phyloP scores from a whole-genome alignment of 1,284 basidiomycete species.

The Laetiporus sulphureus region DNA sequence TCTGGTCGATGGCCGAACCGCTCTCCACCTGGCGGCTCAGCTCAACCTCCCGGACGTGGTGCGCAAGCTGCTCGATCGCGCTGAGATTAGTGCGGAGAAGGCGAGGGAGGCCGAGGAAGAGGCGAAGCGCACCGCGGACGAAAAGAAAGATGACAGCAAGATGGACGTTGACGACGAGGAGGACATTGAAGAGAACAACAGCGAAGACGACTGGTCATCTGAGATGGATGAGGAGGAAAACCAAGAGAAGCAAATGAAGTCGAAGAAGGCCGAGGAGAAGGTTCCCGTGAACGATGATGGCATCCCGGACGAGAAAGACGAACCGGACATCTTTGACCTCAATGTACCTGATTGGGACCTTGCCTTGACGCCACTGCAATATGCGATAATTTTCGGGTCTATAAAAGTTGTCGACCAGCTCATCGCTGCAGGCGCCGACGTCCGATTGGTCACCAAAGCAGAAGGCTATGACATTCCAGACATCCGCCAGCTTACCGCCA shows the following conservation, averaged over 20 bases:
- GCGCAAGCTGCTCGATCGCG: constrained; percentile 43
- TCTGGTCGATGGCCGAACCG: constrained; percentile 46
- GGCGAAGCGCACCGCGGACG: constrained; percentile 21
- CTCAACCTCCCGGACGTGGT: constrained; percentile 35
- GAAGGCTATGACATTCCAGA: constrained; percentile 17
- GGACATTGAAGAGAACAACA: constrained; percentile 21
- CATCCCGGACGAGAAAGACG: constrained; percentile 40
- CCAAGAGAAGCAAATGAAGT: constrained; percentile 15
- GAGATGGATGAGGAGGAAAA: constrained; percentile 11
- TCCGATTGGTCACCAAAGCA: constrained; percentile 21
- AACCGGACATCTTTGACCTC: constrained; percentile 47
- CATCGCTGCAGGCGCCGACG: constrained; percentile 38
- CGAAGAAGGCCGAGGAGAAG: constrained; percentile 13
- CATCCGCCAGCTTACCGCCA: constrained; percentile 42
- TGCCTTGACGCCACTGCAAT: constrained; percentile 43
- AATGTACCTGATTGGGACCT: constrained; percentile 53
- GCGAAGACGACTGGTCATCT: constrained; percentile 28
- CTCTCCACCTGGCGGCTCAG: constrained; percentile 51
- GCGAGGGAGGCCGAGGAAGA: constrained; percentile 25
- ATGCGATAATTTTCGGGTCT: constrained; percentile 43
- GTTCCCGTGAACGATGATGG: constrained; percentile 23
- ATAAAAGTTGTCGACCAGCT: constrained; percentile 37
- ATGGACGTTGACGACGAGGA: constrained; percentile 29
- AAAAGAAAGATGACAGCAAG: constrained; percentile 19
- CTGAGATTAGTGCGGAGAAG: constrained; percentile 30